These are phyloP conservation scores for Trichophaea hybrida DNA, from an alignment of 2,329 filamentous ascomycete genomes.

Conservation along the genomic window DNA sequence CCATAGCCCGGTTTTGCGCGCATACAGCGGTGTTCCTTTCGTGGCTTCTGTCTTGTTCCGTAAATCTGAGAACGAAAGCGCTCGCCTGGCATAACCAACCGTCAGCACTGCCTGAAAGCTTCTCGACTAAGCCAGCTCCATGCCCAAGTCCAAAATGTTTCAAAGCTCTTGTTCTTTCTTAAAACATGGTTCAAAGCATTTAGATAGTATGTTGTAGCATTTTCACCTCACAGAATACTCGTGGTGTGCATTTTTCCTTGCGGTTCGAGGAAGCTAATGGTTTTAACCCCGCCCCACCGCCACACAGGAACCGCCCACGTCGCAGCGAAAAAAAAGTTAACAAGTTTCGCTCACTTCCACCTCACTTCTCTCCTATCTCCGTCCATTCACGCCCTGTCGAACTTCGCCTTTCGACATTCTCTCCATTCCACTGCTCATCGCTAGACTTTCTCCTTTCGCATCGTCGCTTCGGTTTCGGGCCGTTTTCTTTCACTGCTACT, in stretches of 20 bases:
- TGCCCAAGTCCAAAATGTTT: too few relatives aligned
- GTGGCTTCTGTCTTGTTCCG: too few relatives aligned
- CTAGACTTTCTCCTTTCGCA: neutral
- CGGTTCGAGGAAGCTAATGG: neutral
- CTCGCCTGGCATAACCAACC: too few relatives aligned
- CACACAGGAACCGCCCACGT: neutral
- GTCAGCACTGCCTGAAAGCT: too few relatives aligned
- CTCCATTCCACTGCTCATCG: neutral
- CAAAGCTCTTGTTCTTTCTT: too few relatives aligned
- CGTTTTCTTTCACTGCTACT: neutral
- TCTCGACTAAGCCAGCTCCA: too few relatives aligned
- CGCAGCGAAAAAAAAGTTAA: neutral
- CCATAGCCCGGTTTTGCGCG: too few relatives aligned
- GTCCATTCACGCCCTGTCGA: neutral
- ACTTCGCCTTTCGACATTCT: neutral
- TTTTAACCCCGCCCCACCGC: neutral
- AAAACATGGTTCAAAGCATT: too few relatives aligned
- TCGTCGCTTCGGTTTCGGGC: neutral
- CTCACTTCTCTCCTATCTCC: neutral
- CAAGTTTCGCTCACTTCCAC: neutral
- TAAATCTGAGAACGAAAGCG: too few relatives aligned
- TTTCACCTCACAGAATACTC: too few relatives aligned
- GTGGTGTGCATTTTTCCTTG: neutral
- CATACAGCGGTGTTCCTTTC: too few relatives aligned
- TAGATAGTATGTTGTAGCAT: too few relatives aligned